These are phyloP conservation scores for Saturnispora ahearnii DNA, from an alignment of 805 yeast genomes.

Conservation along the genomic window DNA sequence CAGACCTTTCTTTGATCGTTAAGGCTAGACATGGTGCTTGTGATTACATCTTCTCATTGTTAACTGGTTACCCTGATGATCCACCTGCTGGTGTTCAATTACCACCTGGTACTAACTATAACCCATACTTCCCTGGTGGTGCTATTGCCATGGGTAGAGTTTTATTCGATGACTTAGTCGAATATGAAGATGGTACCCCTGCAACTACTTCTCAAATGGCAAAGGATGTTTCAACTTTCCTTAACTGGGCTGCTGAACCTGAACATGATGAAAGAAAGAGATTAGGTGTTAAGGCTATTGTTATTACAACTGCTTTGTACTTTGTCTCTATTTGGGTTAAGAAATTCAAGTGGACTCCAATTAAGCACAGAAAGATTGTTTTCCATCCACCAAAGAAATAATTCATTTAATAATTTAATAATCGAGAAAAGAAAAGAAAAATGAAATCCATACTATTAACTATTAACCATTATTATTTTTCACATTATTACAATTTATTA, in stretches of 20 bases:
- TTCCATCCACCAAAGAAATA: slow-evolving; percentile 85
- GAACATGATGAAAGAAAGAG: slow-evolving; percentile 98
- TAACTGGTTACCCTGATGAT: slow-evolving; percentile 98
- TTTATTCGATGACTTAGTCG: slow-evolving; percentile 92
- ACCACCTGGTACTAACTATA: slow-evolving; percentile 93
- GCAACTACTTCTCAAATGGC: slow-evolving; percentile 99
- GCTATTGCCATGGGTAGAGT: slow-evolving; percentile 99
- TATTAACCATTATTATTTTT: background rate
- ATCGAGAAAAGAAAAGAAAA: background rate
- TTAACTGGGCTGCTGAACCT: slow-evolving; percentile 98
- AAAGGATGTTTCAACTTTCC: slow-evolving; percentile 91
- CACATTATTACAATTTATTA: background rate
- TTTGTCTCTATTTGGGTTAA: slow-evolving; percentile 83
- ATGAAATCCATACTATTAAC: background rate
- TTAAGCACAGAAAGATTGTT: slow-evolving; percentile 89
- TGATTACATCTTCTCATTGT: slow-evolving; percentile 88
- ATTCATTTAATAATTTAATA: slow-evolving; percentile 7
- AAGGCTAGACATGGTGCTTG: slow-evolving; percentile 98
- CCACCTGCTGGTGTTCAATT: slow-evolving; percentile 94
- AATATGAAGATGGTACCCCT: slow-evolving; percentile 98
- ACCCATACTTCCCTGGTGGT: slow-evolving; percentile 99
- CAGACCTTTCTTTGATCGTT: slow-evolving; percentile 92
- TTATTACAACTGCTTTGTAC: slow-evolving; percentile 70
- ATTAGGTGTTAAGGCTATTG: slow-evolving; percentile 87
- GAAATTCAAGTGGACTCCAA: slow-evolving; percentile 96